Conservation (phyloP, 441 rosid genomes). For the Isatis lusitanica region DNA sequence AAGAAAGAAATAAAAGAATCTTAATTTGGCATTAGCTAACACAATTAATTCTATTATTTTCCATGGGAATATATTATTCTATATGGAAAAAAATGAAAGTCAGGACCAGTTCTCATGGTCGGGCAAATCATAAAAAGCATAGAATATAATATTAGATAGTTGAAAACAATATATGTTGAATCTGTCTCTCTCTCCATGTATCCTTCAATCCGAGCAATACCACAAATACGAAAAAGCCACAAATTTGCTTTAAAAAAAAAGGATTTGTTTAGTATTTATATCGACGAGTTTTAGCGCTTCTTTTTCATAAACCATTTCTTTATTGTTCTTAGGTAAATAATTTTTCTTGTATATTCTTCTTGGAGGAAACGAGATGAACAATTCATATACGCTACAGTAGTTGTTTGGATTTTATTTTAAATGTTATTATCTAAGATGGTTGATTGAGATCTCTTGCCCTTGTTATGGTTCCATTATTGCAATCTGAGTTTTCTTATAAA, state of each 20-base stretch:
- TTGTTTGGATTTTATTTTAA: not conserved
- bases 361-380: slow-evolving; percentile 22
- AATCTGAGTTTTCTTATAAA: slow-evolving; percentile 17
- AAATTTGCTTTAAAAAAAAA: not conserved
- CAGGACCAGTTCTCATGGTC: slow-evolving; percentile 35
- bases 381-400: slow-evolving; percentile 35
- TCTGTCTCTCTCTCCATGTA: not conserved
- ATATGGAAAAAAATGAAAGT: not conserved
- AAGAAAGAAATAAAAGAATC: slow-evolving; percentile 16
- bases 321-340: not conserved
- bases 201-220: slow-evolving; percentile 16
- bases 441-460: slow-evolving; percentile 31
- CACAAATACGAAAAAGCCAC: not conserved
- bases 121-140: slow-evolving; percentile 21
- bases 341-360: not conserved
- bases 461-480: slow-evolving; percentile 37
- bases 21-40: slow-evolving; percentile 28
- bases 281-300: not conserved
- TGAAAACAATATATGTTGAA: slow-evolving; percentile 2
- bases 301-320: slow-evolving; percentile 4
- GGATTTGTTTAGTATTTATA: not conserved
- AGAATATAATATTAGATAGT: slow-evolving; percentile 17
- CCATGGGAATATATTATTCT: slow-evolving; percentile 2
- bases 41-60: not conserved
- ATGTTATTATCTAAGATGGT: not conserved